phyloP scores from a whole-genome alignment of 495 filamentous ascomycete species.

The Paragyromitra xinjiangensis region DNA sequence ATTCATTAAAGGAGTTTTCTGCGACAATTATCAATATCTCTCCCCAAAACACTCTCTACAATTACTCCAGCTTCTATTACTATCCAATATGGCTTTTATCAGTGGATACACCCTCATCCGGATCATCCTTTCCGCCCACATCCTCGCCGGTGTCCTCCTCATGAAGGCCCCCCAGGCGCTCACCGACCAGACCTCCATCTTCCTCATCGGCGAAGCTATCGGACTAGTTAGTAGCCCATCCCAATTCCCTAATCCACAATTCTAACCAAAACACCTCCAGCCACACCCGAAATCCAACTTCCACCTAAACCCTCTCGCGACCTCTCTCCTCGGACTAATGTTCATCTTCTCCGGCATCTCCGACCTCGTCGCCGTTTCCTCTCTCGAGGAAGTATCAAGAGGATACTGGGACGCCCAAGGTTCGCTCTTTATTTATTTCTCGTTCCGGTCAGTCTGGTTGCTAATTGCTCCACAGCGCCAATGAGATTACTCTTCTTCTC shows the following conservation, averaged over 20 bases:
- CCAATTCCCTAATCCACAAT: not conserved
- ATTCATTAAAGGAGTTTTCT: slow-evolving; percentile 32
- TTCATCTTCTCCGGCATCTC: slow-evolving; percentile 51
- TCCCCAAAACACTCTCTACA: not conserved
- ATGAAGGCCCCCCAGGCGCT: slow-evolving; percentile 36
- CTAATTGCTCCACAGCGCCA: slow-evolving; percentile 33
- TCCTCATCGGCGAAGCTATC: slow-evolving; percentile 53
- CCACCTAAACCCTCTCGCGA: slow-evolving; percentile 51
- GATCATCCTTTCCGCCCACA: slow-evolving; percentile 41
- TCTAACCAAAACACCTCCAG: slow-evolving; percentile 41
- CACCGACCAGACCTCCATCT: slow-evolving; percentile 35
- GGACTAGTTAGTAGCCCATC: slow-evolving; percentile 46
- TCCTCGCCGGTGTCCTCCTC: slow-evolving; percentile 41
- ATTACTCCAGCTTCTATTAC: not conserved
- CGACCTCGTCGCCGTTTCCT: slow-evolving; percentile 44
- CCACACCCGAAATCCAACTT: slow-evolving; percentile 47
- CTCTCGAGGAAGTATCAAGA: slow-evolving; percentile 43
- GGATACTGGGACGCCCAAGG: slow-evolving; percentile 56
- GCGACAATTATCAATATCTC: not conserved
- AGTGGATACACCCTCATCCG: slow-evolving; percentile 50
- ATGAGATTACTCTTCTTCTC: slow-evolving; percentile 58
- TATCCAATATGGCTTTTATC: slow-evolving; percentile 42
- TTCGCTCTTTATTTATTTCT: not conserved
- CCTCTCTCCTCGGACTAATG: slow-evolving; percentile 50
- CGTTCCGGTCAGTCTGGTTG: not conserved